phyloP scores from a whole-genome alignment of 2,329 filamentous ascomycete species.

The Trichoderma hamatum region DNA sequence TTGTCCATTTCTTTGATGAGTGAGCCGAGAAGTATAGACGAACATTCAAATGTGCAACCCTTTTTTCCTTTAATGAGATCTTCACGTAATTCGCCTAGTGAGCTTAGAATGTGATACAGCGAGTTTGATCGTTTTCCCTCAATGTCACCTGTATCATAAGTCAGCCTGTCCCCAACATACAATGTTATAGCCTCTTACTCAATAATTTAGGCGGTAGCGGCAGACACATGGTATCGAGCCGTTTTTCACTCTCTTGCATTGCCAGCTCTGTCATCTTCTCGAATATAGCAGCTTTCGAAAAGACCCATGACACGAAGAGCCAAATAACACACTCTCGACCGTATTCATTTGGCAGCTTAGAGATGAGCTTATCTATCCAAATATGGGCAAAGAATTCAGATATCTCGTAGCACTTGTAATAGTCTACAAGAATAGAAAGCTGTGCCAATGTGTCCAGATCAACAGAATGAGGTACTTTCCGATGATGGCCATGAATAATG shows the following conservation, averaged over 20 bases:
- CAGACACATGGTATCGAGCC: not conserved
- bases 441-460: slow-evolving; percentile 47
- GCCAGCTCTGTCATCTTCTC: not conserved
- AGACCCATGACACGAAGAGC: not conserved
- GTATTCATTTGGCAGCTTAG: not conserved
- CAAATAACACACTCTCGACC: not conserved
- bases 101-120: no score
- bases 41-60: not conserved
- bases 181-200: no score
- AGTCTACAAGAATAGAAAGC: slow-evolving; percentile 48
- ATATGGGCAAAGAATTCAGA: slow-evolving; percentile 42
- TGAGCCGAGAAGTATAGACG: not conserved
- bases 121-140: not conserved
- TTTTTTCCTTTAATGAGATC: not conserved
- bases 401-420: slow-evolving; percentile 47
- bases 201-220: not conserved
- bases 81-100: not conserved
- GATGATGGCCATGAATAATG: slow-evolving; percentile 47
- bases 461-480: slow-evolving; percentile 43
- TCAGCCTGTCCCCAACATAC: not conserved
- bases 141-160: not conserved
- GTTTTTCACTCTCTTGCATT: not conserved
- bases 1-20: not conserved
- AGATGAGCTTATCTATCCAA: not conserved
- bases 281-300: not conserved